Base-by-base conservation (phyloP, 805 yeast species). In the Candida montana region DNA sequence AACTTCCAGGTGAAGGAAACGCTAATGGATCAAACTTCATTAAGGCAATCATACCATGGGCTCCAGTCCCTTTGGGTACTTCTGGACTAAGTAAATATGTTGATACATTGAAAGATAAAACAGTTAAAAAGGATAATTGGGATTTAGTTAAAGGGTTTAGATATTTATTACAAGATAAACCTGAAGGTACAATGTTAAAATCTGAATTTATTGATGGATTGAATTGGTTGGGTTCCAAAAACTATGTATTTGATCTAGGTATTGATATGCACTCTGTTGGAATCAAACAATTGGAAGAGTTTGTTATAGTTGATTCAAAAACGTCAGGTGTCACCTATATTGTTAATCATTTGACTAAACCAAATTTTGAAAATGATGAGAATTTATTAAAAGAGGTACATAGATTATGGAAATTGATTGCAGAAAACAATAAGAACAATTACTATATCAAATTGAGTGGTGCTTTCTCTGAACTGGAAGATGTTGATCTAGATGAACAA, bases 261-360 rank as follows among this genome's bases (percentile, higher is more conserved):
- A 62, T 71, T 33, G 73, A 70, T 50, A 43, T 67, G 32, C 59
- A 58, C 24, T 44, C 53, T 17, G 59, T 63, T 5, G 75, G 75
- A 0, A 21, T 58, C 5, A 60, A 67, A 63, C 76, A 71, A 48
- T 55, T 66, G 15, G 61, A 62, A 26, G 74, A 71, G 44, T 58
- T 68, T 12, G 39, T 45, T 4, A 35, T 51, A 16, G 47, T 68
- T 34, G 50, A 66, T 21, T 16, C 43, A 7, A 43, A 57, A 10
- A 59, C 64, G 2, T 53, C 58, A 7, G 47, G 54, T 17, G 54
- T 65, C 13, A 57, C 53, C 7, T 63, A 57, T 40, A 58, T 71
- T 21, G 53, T 71, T 23, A 67, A 71, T 47, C 77, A 71, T 53
- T 51, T 71, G 42, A 58, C 67, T 3, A 71, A 71, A 49, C 74